A percentile compares a stretch with the other conserved stretches of the same genome.
These are phyloP conservation scores for Paulownia fortunei DNA, from an alignment of 257 asterid species.

Conservation along the genomic window DNA sequence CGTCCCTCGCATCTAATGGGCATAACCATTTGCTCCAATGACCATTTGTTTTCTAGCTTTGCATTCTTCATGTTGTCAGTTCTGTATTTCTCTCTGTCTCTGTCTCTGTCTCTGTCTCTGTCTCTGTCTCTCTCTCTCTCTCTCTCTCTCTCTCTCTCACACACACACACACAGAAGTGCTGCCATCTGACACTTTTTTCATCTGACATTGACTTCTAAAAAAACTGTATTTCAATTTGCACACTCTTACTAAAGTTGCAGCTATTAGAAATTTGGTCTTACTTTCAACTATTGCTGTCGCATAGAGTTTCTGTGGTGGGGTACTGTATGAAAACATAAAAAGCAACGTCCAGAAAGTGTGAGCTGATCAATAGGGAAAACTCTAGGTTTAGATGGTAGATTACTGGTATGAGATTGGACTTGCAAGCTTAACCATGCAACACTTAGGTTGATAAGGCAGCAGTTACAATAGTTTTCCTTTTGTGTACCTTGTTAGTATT, in stretches of 20 bases:
- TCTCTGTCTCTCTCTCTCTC: too few relatives aligned
- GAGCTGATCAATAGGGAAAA: too few relatives aligned
- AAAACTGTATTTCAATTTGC: neutral
- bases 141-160: neutral
- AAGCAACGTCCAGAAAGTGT: too few relatives aligned
- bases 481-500: neutral
- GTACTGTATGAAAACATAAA: too few relatives aligned
- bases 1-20: too few relatives aligned
- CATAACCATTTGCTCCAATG: neutral
- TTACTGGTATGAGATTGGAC: neutral
- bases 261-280: slow-evolving; percentile 10
- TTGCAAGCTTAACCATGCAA: neutral
- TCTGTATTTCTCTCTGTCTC: too few relatives aligned
- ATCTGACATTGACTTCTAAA: neutral
- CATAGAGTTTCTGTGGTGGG: neutral
- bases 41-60: neutral
- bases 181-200: too few relatives aligned
- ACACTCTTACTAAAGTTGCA: neutral
- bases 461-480: neutral
- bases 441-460: neutral
- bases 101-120: too few relatives aligned
- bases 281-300: neutral
- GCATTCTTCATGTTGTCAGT: neutral
- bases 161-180: neutral
- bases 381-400: neutral